A percentile compares a stretch with the other conserved stretches of the same genome.
Conservation (phyloP, 192 early-diverging fungal species). For the Coemansia sp. region DNA sequence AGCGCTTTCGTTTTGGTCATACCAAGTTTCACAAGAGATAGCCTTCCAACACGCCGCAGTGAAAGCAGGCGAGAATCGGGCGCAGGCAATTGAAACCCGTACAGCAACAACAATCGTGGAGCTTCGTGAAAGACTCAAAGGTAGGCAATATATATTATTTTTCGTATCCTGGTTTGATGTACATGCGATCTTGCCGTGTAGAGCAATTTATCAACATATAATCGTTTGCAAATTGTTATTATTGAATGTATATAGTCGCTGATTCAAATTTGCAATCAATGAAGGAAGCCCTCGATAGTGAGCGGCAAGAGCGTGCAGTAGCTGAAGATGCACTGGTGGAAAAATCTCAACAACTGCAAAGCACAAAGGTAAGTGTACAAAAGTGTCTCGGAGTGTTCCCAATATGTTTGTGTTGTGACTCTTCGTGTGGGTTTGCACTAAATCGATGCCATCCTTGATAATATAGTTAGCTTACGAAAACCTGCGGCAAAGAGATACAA, state of each 20-base stretch:
- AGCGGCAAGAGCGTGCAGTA: slow-evolving; percentile 27
- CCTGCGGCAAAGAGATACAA: slow-evolving; percentile 20
- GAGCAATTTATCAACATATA: not conserved
- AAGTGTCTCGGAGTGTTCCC: not conserved
- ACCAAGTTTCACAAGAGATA: slow-evolving; percentile 64
- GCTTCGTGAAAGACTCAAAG: slow-evolving; percentile 13
- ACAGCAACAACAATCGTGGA: slow-evolving; percentile 14
- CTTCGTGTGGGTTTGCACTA: not conserved
- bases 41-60: slow-evolving; percentile 34
- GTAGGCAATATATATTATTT: slow-evolving; percentile 11
- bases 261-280: slow-evolving; percentile 18
- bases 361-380: slow-evolving; percentile 41
- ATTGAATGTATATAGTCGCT: slow-evolving; percentile 15
- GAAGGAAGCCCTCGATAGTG: slow-evolving; percentile 19
- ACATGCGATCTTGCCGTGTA: not conserved
- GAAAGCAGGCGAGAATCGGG: slow-evolving; percentile 39
- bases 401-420: not conserved
- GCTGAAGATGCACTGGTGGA: slow-evolving; percentile 45
- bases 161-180: not conserved
- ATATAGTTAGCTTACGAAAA: slow-evolving; percentile 43
- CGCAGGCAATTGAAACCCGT: slow-evolving; percentile 31
- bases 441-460: not conserved
- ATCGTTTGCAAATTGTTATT: not conserved
- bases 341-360: slow-evolving; percentile 56
- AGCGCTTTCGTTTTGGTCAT: slow-evolving; percentile 65